Percentiles rank a stretch among this genome's conserved stretches.
Conservation (phyloP, 805 yeast genomes). For the Saccharomyces paradoxus region DNA sequence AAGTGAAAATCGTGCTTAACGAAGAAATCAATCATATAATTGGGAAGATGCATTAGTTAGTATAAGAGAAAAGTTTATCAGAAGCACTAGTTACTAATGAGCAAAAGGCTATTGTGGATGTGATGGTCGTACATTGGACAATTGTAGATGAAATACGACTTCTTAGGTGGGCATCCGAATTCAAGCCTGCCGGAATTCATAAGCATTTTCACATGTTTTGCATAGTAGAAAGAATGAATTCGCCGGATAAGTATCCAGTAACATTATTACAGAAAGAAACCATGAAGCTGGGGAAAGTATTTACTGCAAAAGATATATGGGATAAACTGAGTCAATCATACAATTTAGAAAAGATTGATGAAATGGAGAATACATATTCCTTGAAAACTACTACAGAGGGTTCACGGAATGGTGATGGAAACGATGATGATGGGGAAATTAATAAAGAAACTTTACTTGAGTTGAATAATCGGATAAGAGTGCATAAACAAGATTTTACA, state of each 20-base stretch:
- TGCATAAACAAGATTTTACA: constrained; percentile 26
- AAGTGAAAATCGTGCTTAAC: background rate
- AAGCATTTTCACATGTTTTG: constrained; percentile 37
- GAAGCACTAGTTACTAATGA: background rate
- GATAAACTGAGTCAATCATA: constrained; percentile 45
- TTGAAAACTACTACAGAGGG: background rate
- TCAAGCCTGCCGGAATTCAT: constrained; percentile 58
- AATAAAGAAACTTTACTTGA: constrained; percentile 3
- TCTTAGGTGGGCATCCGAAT: constrained; percentile 52
- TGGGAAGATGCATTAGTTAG: background rate
- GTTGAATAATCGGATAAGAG: constrained; percentile 2
- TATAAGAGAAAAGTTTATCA: background rate
- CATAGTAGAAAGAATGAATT: constrained; percentile 29
- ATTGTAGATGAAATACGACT: constrained; percentile 54
- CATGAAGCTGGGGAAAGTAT: constrained; percentile 13
- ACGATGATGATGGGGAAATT: constrained; percentile 1
- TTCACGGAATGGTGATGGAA: background rate
- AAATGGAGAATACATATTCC: constrained; percentile 34
- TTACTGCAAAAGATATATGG: constrained; percentile 50
- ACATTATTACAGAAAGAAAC: constrained; percentile 26
- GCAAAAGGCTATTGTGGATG: background rate
- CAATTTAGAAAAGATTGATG: constrained; percentile 51
- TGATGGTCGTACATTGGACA: constrained; percentile 40
- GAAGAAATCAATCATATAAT: background rate
- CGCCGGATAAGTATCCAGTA: constrained; percentile 35